Conservation (phyloP, 148 eudicot genomes). For the Tetragonia tetragonoides region DNA sequence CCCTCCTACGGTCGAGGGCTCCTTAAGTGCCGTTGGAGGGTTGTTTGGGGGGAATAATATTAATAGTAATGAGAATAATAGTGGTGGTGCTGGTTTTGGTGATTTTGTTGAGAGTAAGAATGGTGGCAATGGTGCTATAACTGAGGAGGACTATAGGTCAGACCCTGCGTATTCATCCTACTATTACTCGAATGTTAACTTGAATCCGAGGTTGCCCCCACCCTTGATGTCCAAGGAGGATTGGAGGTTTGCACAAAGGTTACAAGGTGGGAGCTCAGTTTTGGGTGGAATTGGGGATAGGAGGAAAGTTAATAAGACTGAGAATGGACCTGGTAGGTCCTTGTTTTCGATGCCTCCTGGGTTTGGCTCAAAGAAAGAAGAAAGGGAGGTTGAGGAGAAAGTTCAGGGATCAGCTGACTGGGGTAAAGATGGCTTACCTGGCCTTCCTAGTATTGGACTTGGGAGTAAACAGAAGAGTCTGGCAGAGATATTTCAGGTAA, state of each 20-base stretch:
- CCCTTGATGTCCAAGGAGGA: slow-evolving; percentile 87
- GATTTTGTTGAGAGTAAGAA: slow-evolving; percentile 47
- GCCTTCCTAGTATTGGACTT: slow-evolving; percentile 84
- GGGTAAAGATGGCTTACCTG: slow-evolving; percentile 96
- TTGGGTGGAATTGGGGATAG: slow-evolving; percentile 88
- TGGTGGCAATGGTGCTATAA: slow-evolving; percentile 51
- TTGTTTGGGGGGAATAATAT: slow-evolving; percentile 31
- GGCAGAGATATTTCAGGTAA: slow-evolving; percentile 94
- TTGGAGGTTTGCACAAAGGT: slow-evolving; percentile 77
- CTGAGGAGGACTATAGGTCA: slow-evolving; percentile 95
- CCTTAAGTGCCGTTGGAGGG: slow-evolving; percentile 83
- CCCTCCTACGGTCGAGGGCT: slow-evolving; percentile 97
- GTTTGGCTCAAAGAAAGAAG: slow-evolving; percentile 76
- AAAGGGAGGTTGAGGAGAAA: slow-evolving; percentile 60
- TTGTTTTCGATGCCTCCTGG: slow-evolving; percentile 76
- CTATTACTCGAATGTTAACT: slow-evolving; percentile 78
- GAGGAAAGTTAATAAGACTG: slow-evolving; percentile 62
- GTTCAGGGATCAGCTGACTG: slow-evolving; percentile 68
- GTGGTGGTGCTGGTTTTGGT: slow-evolving; percentile 26
- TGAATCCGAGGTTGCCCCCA: slow-evolving; percentile 94
- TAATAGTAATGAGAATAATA: slow-evolving; percentile 16
- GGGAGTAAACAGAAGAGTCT: slow-evolving; percentile 91
- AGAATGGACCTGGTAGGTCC: slow-evolving; percentile 60
- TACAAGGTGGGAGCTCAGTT: slow-evolving; percentile 82
- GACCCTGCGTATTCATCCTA: slow-evolving; percentile 88